Evolutionary conservation across 768 basidiomycete genomes (phyloP).

Genomic region (Coprinopsis marcescibilis): DNA sequence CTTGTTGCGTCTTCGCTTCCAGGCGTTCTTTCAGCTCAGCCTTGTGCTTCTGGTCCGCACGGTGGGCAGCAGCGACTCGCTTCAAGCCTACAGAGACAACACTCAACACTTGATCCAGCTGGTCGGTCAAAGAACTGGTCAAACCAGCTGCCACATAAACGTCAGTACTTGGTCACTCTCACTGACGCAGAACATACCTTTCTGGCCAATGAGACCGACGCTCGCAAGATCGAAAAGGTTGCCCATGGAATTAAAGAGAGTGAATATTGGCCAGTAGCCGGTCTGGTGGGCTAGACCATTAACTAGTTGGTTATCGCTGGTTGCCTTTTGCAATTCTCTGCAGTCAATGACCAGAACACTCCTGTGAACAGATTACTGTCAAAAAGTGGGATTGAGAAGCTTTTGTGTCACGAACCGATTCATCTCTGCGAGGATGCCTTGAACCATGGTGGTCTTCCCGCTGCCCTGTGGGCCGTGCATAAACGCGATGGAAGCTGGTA

Average conservation of each 20-base stretch:
- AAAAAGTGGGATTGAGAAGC: not conserved
- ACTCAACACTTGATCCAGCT: slow-evolving; percentile 79
- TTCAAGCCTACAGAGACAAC: slow-evolving; percentile 71
- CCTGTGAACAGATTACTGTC: slow-evolving; percentile 29
- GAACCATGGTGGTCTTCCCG: slow-evolving; percentile 63
- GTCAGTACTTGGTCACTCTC: not conserved
- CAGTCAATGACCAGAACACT: slow-evolving; percentile 82
- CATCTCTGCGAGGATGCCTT: slow-evolving; percentile 43
- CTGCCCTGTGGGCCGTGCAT: slow-evolving; percentile 82
- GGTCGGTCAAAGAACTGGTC: slow-evolving; percentile 70
- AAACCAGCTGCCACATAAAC: slow-evolving; percentile 58
- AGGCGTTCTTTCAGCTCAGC: slow-evolving; percentile 31
- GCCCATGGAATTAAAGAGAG: slow-evolving; percentile 74
- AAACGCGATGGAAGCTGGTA: slow-evolving; percentile 65
- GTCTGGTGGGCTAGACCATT: slow-evolving; percentile 70
- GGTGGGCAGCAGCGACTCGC: slow-evolving; percentile 49
- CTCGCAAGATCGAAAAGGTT: slow-evolving; percentile 88
- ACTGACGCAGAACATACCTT: slow-evolving; percentile 41
- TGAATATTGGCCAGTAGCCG: slow-evolving; percentile 87
- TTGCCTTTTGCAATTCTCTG: slow-evolving; percentile 59
- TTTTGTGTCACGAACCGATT: slow-evolving; percentile 35
- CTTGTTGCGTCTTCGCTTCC: slow-evolving; percentile 32
- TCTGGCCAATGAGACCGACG: slow-evolving; percentile 93
- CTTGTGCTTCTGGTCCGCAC: slow-evolving; percentile 34
- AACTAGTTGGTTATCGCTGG: slow-evolving; percentile 65